These are phyloP conservation scores for Lepiota brunneoincarnata DNA, from an alignment of 768 basidiomycete genomes.

Conservation along the genomic window DNA sequence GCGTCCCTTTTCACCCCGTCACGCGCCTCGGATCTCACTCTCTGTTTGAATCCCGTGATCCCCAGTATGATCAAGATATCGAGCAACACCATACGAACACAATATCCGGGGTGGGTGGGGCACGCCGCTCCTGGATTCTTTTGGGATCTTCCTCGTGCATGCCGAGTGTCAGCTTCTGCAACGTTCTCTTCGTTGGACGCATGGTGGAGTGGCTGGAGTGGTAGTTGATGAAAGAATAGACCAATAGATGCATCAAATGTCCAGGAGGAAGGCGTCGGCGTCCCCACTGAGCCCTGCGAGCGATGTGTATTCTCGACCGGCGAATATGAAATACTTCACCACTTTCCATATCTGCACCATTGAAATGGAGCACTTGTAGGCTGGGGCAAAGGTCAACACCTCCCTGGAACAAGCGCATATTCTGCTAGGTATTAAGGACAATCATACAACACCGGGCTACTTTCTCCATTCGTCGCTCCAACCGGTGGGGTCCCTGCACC, in stretches of 20 bases:
- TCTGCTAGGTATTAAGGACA: constrained; percentile 92
- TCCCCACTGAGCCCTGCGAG: constrained; percentile 75
- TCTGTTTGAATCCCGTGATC: background rate
- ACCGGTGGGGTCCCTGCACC: constrained; percentile 8
- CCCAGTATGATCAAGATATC: too few species aligned
- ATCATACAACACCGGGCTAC: constrained; percentile 77
- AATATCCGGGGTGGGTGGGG: constrained; percentile 75
- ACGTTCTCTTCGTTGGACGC: background rate
- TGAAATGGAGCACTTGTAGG: constrained; percentile 59
- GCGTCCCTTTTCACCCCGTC: background rate
- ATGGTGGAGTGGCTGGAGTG: background rate
- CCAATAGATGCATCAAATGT: constrained; percentile 57
- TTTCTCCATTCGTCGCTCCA: constrained; percentile 56
- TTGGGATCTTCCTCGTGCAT: constrained; percentile 70
- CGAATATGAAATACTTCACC: constrained; percentile 48
- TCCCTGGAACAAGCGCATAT: constrained; percentile 67
- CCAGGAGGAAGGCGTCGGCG: constrained; percentile 49
- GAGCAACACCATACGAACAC: too few species aligned
- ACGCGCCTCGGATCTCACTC: constrained; percentile 14
- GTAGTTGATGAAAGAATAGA: background rate
- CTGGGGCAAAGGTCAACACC: constrained; percentile 66
- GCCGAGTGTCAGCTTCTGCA: constrained; percentile 8
- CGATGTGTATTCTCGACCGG: constrained; percentile 66
- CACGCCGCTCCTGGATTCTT: constrained; percentile 85
- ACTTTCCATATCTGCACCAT: constrained; percentile 1